A percentile compares a stretch with the other conserved stretches of the same genome.
Evolutionary conservation across 2,329 filamentous ascomycete species (phyloP).

Genomic region (Ascomycota sp.): DNA sequence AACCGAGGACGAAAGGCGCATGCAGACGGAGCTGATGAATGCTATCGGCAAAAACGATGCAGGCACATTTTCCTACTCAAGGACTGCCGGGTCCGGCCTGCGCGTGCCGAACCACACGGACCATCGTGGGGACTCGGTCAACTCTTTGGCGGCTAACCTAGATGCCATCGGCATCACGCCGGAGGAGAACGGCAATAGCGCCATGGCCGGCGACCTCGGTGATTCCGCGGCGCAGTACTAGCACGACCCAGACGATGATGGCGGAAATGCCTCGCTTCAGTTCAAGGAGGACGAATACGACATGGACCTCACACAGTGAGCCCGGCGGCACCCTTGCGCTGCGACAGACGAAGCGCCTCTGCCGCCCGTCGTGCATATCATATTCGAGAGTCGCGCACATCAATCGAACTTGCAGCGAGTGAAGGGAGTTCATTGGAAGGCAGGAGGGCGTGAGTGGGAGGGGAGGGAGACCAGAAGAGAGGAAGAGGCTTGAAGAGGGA

Average conservation of each 20-base stretch:
- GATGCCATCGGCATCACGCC: constrained; percentile 18
- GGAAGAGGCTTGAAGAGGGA: too few relatives aligned
- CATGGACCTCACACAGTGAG: constrained; percentile 44
- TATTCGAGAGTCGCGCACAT: background rate
- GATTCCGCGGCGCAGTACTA: constrained; percentile 35
- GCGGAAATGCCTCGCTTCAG: constrained; percentile 43
- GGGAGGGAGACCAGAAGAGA: too few relatives aligned
- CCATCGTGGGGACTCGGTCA: constrained; percentile 59
- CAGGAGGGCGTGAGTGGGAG: too few relatives aligned
- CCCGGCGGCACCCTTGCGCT: too few relatives aligned
- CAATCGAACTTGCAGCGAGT: too few relatives aligned
- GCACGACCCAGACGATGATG: constrained; percentile 51
- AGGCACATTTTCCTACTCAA: constrained; percentile 63
- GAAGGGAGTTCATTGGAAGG: too few relatives aligned
- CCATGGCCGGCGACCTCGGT: constrained; percentile 22
- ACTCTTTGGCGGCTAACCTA: constrained; percentile 19
- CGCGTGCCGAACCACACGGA: constrained; percentile 89
- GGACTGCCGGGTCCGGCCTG: constrained; percentile 63
- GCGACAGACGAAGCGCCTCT: too few relatives aligned
- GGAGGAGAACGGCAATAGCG: constrained; percentile 17
- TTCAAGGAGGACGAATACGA: constrained; percentile 90
- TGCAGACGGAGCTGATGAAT: constrained; percentile 83
- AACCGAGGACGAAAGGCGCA: constrained; percentile 82
- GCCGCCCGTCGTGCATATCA: too few relatives aligned
- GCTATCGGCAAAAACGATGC: constrained; percentile 65